Evolutionary conservation across 2,329 filamentous ascomycete species (phyloP), one percentile per base, ranked within the genome.

Genomic region (Achaetomium macrosporum): DNA sequence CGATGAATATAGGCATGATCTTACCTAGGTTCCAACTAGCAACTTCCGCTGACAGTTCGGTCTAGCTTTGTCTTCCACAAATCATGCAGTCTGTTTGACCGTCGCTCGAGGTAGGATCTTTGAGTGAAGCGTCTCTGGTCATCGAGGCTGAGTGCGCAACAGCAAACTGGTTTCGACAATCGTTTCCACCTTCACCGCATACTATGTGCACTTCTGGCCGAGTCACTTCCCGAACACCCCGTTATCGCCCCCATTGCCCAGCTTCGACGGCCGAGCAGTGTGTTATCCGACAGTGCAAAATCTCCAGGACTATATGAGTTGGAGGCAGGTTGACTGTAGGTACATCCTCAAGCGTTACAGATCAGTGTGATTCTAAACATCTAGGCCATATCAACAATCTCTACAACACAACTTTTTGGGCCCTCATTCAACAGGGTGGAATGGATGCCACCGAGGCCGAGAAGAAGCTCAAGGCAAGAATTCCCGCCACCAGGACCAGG

Each of bases 371-470:
- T 60, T 47, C 59, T 61, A 64, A 55, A 67, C 35, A 11, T 0
- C 10, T 55, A 92, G 88, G 88, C 60, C 93, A 99, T 67, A 95
- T 99, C 63, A 99, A 99, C 69, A 99, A 99, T 65, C 79, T 99
- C 5, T 99, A 96, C 71, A 99, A 99, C 68, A 99, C 93, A 0
- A 89, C 90, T 0, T 97, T 97, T 68, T 99, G 93, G 93, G 77
- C 85, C 1, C 75, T 99, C 63, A 86, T 97, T 19, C 82, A 89
- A 58, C 74, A 82, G 44, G 91, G 88, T 2, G 87, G 85, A 0
- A 79, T 93, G 73, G 84, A 81, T 48, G 80, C 83, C 30, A 85
- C 84, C 47, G 86, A 89, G 54, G 93, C 93, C 0, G 92, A 97
- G 67, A 80, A 86, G 64, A 80, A 82, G 54, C 78, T 99, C 42